phyloP scores from a whole-genome alignment of 176 grass and related monocot species.

The Carex scoparia region DNA sequence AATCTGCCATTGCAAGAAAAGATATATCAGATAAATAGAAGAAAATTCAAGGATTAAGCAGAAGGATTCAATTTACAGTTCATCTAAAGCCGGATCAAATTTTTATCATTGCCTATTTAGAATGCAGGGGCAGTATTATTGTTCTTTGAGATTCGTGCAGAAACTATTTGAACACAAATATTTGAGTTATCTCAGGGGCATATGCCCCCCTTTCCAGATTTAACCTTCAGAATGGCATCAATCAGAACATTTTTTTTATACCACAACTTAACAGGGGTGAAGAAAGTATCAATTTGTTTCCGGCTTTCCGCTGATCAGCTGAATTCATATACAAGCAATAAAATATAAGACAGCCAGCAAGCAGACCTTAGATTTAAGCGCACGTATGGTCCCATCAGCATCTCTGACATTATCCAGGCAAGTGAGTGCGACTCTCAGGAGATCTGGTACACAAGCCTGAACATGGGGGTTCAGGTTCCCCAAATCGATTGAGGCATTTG shows the following conservation, averaged over 20 bases:
- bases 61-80: background rate
- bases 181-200: too few species aligned
- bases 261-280: background rate
- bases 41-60: background rate
- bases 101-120: too few species aligned
- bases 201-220: too few species aligned
- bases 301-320: background rate
- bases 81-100: too few species aligned
- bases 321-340: background rate
- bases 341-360: constrained; percentile 16
- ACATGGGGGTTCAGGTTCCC: constrained; percentile 71
- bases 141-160: too few species aligned
- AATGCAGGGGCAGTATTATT: too few species aligned
- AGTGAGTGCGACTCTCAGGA: constrained; percentile 68
- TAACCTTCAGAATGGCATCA: background rate
- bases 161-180: too few species aligned
- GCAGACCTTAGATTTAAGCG: constrained; percentile 78
- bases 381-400: constrained; percentile 59
- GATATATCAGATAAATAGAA: constrained; percentile 22
- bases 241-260: background rate
- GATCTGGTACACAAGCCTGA: constrained; percentile 87
- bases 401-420: constrained; percentile 85
- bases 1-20: constrained; percentile 48
- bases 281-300: background rate
- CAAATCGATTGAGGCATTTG: constrained; percentile 61